Percentiles rank a stretch among this genome's conserved stretches.
These are phyloP conservation scores for Hypoxylon perforatum DNA, from an alignment of 495 filamentous ascomycete genomes.

Conservation along the genomic window DNA sequence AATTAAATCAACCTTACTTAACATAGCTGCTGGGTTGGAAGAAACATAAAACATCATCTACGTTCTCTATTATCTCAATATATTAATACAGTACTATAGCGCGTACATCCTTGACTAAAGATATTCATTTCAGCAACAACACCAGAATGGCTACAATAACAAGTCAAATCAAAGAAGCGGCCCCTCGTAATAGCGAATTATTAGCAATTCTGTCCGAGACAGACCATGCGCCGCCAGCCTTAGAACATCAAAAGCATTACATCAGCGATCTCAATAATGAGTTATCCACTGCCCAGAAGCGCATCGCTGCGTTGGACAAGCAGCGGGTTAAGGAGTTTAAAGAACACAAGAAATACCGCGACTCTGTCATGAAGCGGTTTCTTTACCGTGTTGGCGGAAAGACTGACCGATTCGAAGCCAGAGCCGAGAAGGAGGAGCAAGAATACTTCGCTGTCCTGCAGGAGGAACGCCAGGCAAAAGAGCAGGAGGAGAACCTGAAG, in stretches of 20 bases:
- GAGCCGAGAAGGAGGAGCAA: constrained; percentile 59
- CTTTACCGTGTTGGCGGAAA: constrained; percentile 57
- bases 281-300: constrained; percentile 36
- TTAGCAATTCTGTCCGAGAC: constrained; percentile 52
- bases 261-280: constrained; percentile 51
- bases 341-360: constrained; percentile 61
- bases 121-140: background rate
- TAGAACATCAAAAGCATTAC: constrained; percentile 53
- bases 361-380: constrained; percentile 57
- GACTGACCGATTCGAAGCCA: constrained; percentile 52
- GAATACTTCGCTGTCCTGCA: constrained; percentile 61
- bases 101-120: background rate
- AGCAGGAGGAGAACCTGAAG: constrained; percentile 46
- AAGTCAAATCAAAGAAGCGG: constrained; percentile 39
- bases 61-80: too few relatives aligned
- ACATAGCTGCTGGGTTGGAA: too few relatives aligned
- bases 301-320: constrained; percentile 37
- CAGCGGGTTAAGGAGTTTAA: constrained; percentile 54
- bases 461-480: constrained; percentile 50
- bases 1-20: too few relatives aligned
- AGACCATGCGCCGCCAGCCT: constrained; percentile 53
- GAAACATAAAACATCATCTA: too few relatives aligned
- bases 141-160: constrained; percentile 33
- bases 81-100: background rate
- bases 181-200: constrained; percentile 48